A percentile compares a stretch with the other conserved stretches of the same genome.
These are phyloP conservation scores for Hymenoscyphus salicellus DNA, from an alignment of 2,329 filamentous ascomycete genomes.

Conservation along the genomic window DNA sequence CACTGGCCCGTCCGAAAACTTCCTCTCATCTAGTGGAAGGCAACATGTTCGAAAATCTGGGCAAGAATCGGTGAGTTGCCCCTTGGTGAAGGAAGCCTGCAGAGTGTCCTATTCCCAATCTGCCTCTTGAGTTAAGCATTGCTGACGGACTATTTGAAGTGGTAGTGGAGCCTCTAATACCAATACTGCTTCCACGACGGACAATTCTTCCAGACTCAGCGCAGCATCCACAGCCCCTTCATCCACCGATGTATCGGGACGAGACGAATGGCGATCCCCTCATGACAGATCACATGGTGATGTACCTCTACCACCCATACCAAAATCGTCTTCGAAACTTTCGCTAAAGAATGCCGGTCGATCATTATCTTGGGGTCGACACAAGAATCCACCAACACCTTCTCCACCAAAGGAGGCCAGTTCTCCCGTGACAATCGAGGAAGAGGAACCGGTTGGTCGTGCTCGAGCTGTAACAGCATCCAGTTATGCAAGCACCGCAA, in stretches of 20 bases:
- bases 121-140: neutral
- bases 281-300: constrained; percentile 34
- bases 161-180: constrained; percentile 38
- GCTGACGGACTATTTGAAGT: constrained; percentile 30
- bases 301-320: constrained; percentile 32
- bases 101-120: neutral
- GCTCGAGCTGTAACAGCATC: constrained; percentile 33
- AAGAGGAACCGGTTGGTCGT: constrained; percentile 26
- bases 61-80: constrained; percentile 36
- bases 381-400: constrained; percentile 26
- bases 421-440: constrained; percentile 22
- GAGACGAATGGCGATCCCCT: constrained; percentile 33
- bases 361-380: constrained; percentile 35
- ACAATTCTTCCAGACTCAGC: constrained; percentile 37
- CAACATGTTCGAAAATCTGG: constrained; percentile 36
- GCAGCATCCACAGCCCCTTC: constrained; percentile 37
- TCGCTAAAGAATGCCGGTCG: constrained; percentile 35
- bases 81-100: neutral
- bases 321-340: constrained; percentile 32
- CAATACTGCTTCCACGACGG: constrained; percentile 36
- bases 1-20: constrained; percentile 23
- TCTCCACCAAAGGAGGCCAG: constrained; percentile 25
- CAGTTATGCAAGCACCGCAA: constrained; percentile 37
- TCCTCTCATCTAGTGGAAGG: constrained; percentile 31
- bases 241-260: constrained; percentile 31